phyloP scores from a whole-genome alignment of 164 flowering plant genomes.

The Hamamelis virginiana region DNA sequence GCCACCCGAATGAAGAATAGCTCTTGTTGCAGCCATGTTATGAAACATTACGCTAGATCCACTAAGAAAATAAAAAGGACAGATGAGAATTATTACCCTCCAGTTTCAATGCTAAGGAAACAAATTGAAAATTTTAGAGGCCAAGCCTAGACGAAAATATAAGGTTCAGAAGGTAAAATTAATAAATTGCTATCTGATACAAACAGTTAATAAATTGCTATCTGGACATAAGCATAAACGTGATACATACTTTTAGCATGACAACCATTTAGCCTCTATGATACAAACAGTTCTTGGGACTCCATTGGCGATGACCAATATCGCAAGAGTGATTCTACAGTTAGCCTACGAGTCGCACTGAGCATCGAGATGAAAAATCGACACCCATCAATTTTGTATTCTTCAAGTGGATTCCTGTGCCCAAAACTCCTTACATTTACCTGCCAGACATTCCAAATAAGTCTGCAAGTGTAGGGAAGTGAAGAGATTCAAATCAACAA shows the following conservation, averaged over 20 bases:
- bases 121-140: neutral
- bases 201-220: neutral
- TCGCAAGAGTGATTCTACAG: slow-evolving; percentile 76
- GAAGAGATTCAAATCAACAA: slow-evolving; percentile 4
- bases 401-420: slow-evolving; percentile 92
- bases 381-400: slow-evolving; percentile 96
- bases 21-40: neutral
- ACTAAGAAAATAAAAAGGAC: neutral
- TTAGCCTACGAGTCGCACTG: slow-evolving; percentile 77
- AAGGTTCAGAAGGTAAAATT: neutral
- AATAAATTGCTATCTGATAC: neutral
- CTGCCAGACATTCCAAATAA: slow-evolving; percentile 38
- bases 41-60: neutral
- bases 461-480: neutral
- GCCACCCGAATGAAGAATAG: neutral
- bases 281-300: slow-evolving; percentile 57
- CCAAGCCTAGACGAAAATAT: neutral
- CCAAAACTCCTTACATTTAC: slow-evolving; percentile 96
- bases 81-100: neutral
- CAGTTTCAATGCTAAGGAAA: neutral
- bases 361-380: slow-evolving; percentile 96
- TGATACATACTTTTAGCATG: neutral
- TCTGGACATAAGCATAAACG: neutral
- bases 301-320: slow-evolving; percentile 94
- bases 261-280: slow-evolving; percentile 10